A percentile compares a stretch with the other conserved stretches of the same genome.
Conservation (phyloP, 2,329 filamentous ascomycete genomes). For the Pseudovirgaria hyperparasitica region DNA sequence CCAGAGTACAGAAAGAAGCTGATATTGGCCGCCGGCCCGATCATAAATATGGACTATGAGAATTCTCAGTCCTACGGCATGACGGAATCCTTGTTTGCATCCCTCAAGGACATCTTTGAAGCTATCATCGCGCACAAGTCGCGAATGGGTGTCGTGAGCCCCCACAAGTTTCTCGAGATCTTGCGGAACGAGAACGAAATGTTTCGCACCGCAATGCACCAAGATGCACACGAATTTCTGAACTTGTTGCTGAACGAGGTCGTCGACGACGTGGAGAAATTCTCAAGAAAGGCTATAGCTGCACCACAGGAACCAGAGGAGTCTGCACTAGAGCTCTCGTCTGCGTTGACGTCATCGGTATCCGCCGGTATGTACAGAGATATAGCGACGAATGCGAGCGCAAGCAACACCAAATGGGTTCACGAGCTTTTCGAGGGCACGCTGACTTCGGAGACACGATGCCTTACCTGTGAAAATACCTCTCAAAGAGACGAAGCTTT, state of each 20-base stretch:
- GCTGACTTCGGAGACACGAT: conserved; percentile 90
- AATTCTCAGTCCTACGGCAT: conserved; percentile 74
- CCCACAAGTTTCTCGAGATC: conserved; percentile 85
- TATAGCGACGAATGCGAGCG: conserved; percentile 3
- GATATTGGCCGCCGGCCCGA: conserved; percentile 74
- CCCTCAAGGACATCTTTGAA: conserved; percentile 91
- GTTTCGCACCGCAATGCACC: conserved; percentile 95
- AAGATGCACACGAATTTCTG: conserved; percentile 95
- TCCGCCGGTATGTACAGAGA: conserved; percentile 9
- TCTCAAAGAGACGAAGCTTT: conserved; percentile 95
- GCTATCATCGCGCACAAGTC: conserved; percentile 70
- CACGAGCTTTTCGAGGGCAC: conserved; percentile 95
- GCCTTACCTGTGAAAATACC: conserved; percentile 87
- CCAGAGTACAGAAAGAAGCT: conserved; percentile 98
- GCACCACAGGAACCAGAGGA: conserved; percentile 26
- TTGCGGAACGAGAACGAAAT: conserved; percentile 91
- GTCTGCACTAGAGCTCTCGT: conserved; percentile 7
- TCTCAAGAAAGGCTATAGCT: conserved; percentile 53
- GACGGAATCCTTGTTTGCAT: conserved; percentile 89
- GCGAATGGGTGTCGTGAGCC: conserved; percentile 81
- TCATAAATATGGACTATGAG: conserved; percentile 73
- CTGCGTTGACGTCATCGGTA: conserved; percentile 1
- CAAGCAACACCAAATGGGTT: conserved; percentile 56
- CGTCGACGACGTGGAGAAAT: conserved; percentile 84
- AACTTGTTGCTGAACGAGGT: conserved; percentile 93